Base-by-base conservation (phyloP, 768 basidiomycete genomes). In the Holtermanniella nyarrowii region DNA sequence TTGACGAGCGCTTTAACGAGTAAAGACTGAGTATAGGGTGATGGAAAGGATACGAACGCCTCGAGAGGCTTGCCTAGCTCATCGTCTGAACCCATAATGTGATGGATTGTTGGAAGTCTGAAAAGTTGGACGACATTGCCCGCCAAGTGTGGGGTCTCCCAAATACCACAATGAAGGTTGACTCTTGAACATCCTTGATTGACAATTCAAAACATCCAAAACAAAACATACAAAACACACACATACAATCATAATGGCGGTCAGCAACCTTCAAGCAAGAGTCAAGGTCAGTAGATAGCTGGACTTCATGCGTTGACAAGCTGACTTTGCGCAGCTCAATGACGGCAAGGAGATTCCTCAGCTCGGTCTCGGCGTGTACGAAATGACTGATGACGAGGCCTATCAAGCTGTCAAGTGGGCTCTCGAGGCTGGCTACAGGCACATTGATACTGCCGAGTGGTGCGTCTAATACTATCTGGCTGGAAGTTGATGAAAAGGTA, bases 391-490 rank as follows among this genome's bases (percentile, higher is more conserved):
- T 25, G 64, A 73, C 22, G 76, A 78, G 59, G 79, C 80, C 0
- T 80, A 80, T 61, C 65, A 77, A 39, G 76, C 77, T 42, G 79
- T 82, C 16, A 78, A 69, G 24, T 79, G 76, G 74, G 83, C 83
- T 2, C 72, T 84, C 12, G 79, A 84, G 75, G 81, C 80, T 31
- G 82, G 83, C 3, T 82, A 83, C 70, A 77, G 79, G 44, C 80
- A 80, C 62, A 77, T 84, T 51, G 81, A 73, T 52, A 69, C 67
- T 42, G 72, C 71, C 74, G 67, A 74, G 75, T 74, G 72, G 70
- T 60, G 14, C 45, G 59, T 45, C n/a, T n/a, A 14, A 14, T 43
- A 25, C 26, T 42, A 12, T 37, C 40, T 11, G 23, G 16, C 21
- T 12, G 4, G n/a, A 43, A n/a, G n/a, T 18, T 40, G 48, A 47